Base-by-base conservation (phyloP, 805 yeast genomes). In the Torulaspora gathmanii region DNA sequence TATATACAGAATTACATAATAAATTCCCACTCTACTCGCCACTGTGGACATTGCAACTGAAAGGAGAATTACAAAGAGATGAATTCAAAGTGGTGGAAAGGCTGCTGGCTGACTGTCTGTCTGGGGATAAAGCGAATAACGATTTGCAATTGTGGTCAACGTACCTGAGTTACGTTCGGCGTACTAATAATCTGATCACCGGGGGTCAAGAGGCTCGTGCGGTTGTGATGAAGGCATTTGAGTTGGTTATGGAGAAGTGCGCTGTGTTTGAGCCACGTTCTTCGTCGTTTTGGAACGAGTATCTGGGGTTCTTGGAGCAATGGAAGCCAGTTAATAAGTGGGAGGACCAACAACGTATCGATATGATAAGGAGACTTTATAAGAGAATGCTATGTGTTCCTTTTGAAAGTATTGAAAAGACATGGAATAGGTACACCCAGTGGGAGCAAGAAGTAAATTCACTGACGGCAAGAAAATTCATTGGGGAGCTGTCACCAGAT, bases 341-440 rank as follows among this genome's bases (percentile, higher is more conserved):
- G 84, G 98, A 91, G 60, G 83, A 79, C 51, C 89, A 85, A 60
- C 90, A 85, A 55, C 83, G 86, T 52, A 74, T 77, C 57, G 96
- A 87, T 57, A 70, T 82, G 57, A 77, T 85, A 37, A 74, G 98
- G 55, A 81, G 80, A 50, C 73, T 84, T 4, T 87, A 83, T 63
- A 78, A 83, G 53, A 77, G 77, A 47, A 79, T 84, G 51, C 71
- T 89, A 15, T 70, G 76, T n/a, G 73, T 80, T n/a, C 99, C 99
- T 3, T 72, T 86, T 22, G 75, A 75, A 40, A 79, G 80, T 48
- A 68, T 91, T 38, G 96, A 90, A 61, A 73, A 72, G 17, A 70
- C 85, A 45, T 91, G 99, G 99, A 71, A 77, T 47, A 80, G 71
- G 40, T 91, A 89, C 64, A 82, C 86, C 17, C 71, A 74, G 47